A percentile compares a stretch with the other conserved stretches of the same genome.
These are phyloP conservation scores for Colletotrichum agaves DNA, from an alignment of 2,329 filamentous ascomycete genomes.

Conservation along the genomic window DNA sequence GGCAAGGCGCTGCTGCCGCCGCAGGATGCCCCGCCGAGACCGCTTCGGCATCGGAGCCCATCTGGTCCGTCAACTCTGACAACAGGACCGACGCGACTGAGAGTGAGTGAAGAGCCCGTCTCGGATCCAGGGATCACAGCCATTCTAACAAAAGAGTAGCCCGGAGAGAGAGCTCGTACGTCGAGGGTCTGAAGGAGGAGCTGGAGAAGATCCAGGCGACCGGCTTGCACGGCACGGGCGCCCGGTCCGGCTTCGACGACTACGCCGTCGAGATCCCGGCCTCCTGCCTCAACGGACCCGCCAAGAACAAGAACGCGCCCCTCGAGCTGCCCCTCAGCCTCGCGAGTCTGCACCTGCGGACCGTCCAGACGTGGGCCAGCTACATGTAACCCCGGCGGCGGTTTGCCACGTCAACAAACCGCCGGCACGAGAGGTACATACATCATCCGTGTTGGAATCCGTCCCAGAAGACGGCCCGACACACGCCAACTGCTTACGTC, in stretches of 20 bases:
- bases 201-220: slow-evolving; percentile 20
- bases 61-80: slow-evolving; percentile 23
- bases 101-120: slow-evolving; percentile 1
- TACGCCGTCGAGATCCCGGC: slow-evolving; percentile 28
- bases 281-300: slow-evolving; percentile 15
- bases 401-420: slow-evolving; percentile 27
- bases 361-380: slow-evolving; percentile 28
- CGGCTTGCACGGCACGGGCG: slow-evolving; percentile 29
- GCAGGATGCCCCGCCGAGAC: slow-evolving; percentile 22
- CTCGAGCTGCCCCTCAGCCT: slow-evolving; percentile 33
- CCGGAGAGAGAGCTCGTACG: slow-evolving; percentile 32
- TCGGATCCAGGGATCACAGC: fast-evolving
- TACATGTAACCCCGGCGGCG: slow-evolving; percentile 34
- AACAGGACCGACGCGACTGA: slow-evolving; percentile 34
- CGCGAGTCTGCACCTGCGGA: slow-evolving; percentile 33
- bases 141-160: neutral
- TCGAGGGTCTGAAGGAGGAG: slow-evolving; percentile 13
- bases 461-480: slow-evolving; percentile 18
- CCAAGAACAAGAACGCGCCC: slow-evolving; percentile 24
- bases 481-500: slow-evolving; percentile 14
- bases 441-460: slow-evolving; percentile 28
- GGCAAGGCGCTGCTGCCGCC: slow-evolving; percentile 26
- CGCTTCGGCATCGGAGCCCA: slow-evolving; percentile 20
- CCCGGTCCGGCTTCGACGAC: slow-evolving; percentile 21
- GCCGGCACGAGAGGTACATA: slow-evolving; percentile 25